Evolutionary conservation across 768 basidiomycete species (phyloP), one percentile per base, ranked within the genome.

Genomic region (Leccinum ochraceum): DNA sequence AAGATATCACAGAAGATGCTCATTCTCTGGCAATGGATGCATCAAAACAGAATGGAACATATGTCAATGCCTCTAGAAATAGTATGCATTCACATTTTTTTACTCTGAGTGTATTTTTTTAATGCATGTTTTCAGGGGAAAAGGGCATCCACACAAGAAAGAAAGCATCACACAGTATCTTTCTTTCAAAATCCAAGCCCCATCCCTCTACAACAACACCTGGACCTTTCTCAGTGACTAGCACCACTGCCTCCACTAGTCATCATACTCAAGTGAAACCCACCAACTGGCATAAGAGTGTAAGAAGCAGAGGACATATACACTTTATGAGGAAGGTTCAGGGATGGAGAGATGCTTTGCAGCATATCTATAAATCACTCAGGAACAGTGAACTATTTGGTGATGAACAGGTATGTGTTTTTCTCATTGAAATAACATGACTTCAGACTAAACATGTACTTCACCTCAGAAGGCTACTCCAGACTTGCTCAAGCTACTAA

Each of bases 401-500:
- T 36, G 70, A 67, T 14, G 9, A 53, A 22, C 57, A 36, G 50
- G 72, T 73, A 58, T 60, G 66, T 61, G 10, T 1, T 1, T 24
- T 1, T 28, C 13, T 1, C 11, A 0, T 26, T 60, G 0, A 32
- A 13, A 10, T 2, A 0, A 13, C n/a, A 0, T 14, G 8, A 39
- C 28, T 28, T 28, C 28, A 28, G 28, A 28, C 5, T 66, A 2
- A 2, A 70, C 4, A 30, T 28, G 53, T 7, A 46, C 6, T 20
- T 50, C 7, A 24, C 3, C 44, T 44, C 22, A 72, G 71, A 50
- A 17, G n/a, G n/a, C 55, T 20, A 32, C 20, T n/a, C 32, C 61
- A 42, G 30, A 64, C 24, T 28, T 74, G 55, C 57, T 74, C 14
- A 11, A 50, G 1, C 6, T 74, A 0, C 22, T 75, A 26, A 56